Base-by-base conservation (phyloP, 768 basidiomycete genomes). In the Auriculariales sp. region DNA sequence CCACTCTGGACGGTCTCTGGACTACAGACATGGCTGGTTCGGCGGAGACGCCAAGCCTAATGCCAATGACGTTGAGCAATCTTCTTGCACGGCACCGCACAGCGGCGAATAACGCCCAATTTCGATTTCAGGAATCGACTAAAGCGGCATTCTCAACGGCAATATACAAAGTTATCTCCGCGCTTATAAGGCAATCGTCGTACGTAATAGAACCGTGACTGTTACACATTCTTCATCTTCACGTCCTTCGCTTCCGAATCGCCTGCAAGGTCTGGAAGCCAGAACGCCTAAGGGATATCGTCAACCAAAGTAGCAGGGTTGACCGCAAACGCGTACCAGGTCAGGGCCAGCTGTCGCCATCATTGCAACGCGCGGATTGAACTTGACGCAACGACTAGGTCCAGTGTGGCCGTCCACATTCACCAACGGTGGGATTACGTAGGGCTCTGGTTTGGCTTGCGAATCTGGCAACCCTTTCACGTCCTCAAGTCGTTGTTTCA, bases 301-400 rank as follows among this genome's bases (percentile, higher is more conserved):
- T 10, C 47, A 25, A 30, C 45, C 56, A 2, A 49, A 48, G 39
- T 47, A 52, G 47, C 36, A 53, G 49, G 17, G 14, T 17, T 24
- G 24, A 39, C 67, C 66, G 46, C 33, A 54, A 48, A 15, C 9
- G 64, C 73, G 55, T 55, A 92, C 93, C 68, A 95, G 61, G 60
- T 93, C 89, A 52, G 77, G 71, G 15, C 90, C 89, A 25, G 87
- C 89, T 10, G 78, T 78, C 51, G 77, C 80, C 71, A 97, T 72
- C 90, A 97, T 94, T 28, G 83, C 82, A 52, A 76, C 73, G 51
- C 87, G 77, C 6, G 93, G 92, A 61, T 95, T 98, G 62, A 93
- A 94, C 57, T 71, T 78, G 2, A 95, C 86, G 52, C 88, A 91
- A 60, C 95, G 71, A 22, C 81, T 75, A 28, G 88, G 83, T 3